Percentiles rank a stretch among this genome's conserved stretches.
phyloP scores from a whole-genome alignment of 306 rosid genomes.

The Gynostemma pentaphyllum region DNA sequence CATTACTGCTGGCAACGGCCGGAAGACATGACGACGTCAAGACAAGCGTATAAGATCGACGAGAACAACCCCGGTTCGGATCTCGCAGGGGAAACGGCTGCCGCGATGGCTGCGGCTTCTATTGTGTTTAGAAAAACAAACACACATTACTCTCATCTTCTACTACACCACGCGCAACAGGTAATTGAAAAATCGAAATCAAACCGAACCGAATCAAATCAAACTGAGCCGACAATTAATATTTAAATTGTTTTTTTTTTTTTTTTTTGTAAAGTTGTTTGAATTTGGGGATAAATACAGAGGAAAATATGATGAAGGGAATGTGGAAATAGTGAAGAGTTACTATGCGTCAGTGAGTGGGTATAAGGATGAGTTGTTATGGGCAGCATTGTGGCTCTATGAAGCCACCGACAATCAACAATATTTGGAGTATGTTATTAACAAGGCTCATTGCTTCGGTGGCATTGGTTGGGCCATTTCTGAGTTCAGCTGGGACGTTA shows the following conservation, averaged over 20 bases:
- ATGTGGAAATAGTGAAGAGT: slow-evolving; percentile 74
- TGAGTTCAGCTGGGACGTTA: slow-evolving; percentile 97
- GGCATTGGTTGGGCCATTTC: slow-evolving; percentile 92
- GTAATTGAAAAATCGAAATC: too few relatives aligned
- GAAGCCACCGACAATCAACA: slow-evolving; percentile 84
- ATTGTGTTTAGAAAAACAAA: slow-evolving; percentile 65
- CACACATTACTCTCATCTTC: slow-evolving; percentile 79
- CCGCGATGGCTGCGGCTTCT: slow-evolving; percentile 92
- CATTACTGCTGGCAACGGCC: slow-evolving; percentile 97
- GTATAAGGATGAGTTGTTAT: slow-evolving; percentile 78
- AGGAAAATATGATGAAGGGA: slow-evolving; percentile 73
- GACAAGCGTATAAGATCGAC: slow-evolving; percentile 88
- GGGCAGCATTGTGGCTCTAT: slow-evolving; percentile 95
- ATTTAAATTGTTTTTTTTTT: neutral
- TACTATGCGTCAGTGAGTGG: slow-evolving; percentile 99
- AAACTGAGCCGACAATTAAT: neutral
- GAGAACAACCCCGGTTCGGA: slow-evolving; percentile 79
- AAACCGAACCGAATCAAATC: neutral
- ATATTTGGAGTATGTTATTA: slow-evolving; percentile 44
- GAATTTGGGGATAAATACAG: slow-evolving; percentile 81
- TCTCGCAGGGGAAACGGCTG: slow-evolving; percentile 90
- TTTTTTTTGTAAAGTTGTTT: slow-evolving; percentile 41
- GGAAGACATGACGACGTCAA: slow-evolving; percentile 95
- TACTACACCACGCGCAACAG: slow-evolving; percentile 80
- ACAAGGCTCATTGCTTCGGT: slow-evolving; percentile 64